Evolutionary conservation across 2,329 filamentous ascomycete species (phyloP).

Genomic region (Paecilomyces sp.): DNA sequence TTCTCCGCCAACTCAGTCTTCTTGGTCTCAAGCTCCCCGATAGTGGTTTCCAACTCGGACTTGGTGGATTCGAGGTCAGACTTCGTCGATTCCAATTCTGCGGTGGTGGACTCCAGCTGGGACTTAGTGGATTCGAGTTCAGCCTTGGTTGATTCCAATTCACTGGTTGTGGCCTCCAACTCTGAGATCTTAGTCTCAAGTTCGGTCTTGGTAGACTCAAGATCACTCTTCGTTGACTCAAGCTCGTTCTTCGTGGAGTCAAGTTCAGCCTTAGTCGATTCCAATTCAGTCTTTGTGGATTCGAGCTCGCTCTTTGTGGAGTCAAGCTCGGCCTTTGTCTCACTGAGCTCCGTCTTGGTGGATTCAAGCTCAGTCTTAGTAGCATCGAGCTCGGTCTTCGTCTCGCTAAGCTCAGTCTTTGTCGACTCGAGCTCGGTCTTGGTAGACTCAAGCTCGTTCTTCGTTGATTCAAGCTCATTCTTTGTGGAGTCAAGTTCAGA

Average conservation of each 20-base stretch:
- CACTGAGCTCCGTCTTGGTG: slow-evolving; percentile 8
- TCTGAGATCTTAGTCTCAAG: slow-evolving; percentile 13
- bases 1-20: slow-evolving; percentile 12
- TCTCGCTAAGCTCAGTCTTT: slow-evolving; percentile 17
- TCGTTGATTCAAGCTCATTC: slow-evolving; percentile 6
- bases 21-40: slow-evolving; percentile 21
- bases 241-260: slow-evolving; percentile 11
- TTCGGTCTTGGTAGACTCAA: slow-evolving; percentile 17
- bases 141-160: slow-evolving; percentile 8
- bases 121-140: slow-evolving; percentile 10
- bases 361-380: slow-evolving; percentile 7
- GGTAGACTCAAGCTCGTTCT: slow-evolving; percentile 10
- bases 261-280: slow-evolving; percentile 4
- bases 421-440: slow-evolving; percentile 9
- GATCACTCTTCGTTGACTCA: slow-evolving; percentile 21
- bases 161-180: slow-evolving; percentile 4
- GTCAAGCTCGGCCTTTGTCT: slow-evolving; percentile 7
- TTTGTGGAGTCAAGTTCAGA: slow-evolving; percentile 5
- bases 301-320: slow-evolving; percentile 9
- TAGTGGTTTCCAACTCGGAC: slow-evolving; percentile 24
- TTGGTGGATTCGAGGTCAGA: slow-evolving; percentile 9
- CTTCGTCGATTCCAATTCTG: slow-evolving; percentile 8
- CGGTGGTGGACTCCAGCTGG: slow-evolving; percentile 3
- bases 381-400: slow-evolving; percentile 5
- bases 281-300: slow-evolving; percentile 6